Evolutionary conservation across 768 basidiomycete genomes (phyloP).

Genomic region (Cystofilobasidium macerans): DNA sequence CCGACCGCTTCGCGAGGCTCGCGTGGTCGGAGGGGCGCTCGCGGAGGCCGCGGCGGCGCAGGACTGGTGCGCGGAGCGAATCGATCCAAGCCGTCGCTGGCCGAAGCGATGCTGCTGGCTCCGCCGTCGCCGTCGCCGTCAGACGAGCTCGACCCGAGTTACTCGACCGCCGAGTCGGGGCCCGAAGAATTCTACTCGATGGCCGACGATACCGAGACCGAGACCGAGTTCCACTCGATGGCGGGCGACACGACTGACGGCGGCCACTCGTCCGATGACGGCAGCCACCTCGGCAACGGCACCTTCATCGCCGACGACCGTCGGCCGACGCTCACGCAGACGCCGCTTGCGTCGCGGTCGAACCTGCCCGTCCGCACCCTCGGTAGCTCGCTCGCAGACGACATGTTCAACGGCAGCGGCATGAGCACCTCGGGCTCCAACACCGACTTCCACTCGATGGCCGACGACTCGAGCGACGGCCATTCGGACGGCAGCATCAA

Average conservation of each 20-base stretch:
- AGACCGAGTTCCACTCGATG: slow-evolving; percentile 50
- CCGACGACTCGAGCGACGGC: slow-evolving; percentile 36
- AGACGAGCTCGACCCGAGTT: slow-evolving; percentile 2
- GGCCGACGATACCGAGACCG: slow-evolving; percentile 46
- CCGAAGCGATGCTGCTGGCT: slow-evolving; percentile 2
- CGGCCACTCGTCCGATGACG: slow-evolving; percentile 44
- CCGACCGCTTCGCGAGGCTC: background rate
- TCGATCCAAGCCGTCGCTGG: slow-evolving; percentile 6
- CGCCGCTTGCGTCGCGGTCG: background rate
- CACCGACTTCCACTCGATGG: slow-evolving; percentile 36
- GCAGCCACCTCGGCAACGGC: slow-evolving; percentile 49
- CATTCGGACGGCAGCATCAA: slow-evolving; percentile 22
- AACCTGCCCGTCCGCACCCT: background rate
- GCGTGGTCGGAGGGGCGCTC: slow-evolving; percentile 28
- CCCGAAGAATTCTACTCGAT: slow-evolving; percentile 39
- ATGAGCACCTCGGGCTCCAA: slow-evolving; percentile 25
- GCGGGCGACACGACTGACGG: slow-evolving; percentile 36
- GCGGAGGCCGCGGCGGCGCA: slow-evolving; percentile 26
- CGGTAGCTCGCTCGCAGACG: background rate
- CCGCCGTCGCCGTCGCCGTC: slow-evolving; percentile 5
- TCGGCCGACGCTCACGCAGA: slow-evolving; percentile 28
- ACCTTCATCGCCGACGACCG: slow-evolving; percentile 58
- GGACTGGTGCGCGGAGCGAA: background rate
- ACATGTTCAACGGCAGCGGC: slow-evolving; percentile 1
- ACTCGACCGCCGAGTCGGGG: slow-evolving; percentile 35